A percentile compares a stretch with the other conserved stretches of the same genome.
These are phyloP conservation scores for Globisporangium viniferum DNA, from an alignment of 352 stramenopile species.

Conservation along the genomic window DNA sequence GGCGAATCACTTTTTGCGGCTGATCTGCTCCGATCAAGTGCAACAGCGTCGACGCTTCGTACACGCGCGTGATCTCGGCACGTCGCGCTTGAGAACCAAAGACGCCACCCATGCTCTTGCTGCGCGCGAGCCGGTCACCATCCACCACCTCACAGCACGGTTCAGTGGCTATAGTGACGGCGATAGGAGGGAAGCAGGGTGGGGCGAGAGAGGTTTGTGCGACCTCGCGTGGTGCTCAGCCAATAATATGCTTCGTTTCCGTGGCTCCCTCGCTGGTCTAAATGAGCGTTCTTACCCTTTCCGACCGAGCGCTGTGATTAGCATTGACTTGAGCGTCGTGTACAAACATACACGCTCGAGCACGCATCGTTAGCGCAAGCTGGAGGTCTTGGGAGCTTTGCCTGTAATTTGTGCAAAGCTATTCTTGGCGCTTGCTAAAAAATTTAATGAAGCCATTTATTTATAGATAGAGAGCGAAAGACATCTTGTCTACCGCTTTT, in stretches of 20 bases:
- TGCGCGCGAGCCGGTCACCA: slow-evolving; percentile 6
- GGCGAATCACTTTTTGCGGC: slow-evolving; percentile 40
- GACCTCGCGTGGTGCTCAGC: background rate
- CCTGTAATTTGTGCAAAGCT: background rate
- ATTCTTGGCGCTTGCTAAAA: background rate
- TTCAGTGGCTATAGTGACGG: background rate
- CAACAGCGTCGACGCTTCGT: slow-evolving; percentile 57
- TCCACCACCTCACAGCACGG: slow-evolving; percentile 11
- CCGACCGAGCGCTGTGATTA: background rate
- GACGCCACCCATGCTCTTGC: slow-evolving; percentile 45
- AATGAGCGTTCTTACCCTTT: slow-evolving; percentile 5
- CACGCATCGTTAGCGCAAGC: background rate
- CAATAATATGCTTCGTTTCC: background rate
- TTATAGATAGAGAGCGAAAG: background rate
- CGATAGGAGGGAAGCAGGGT: background rate
- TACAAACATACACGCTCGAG: background rate
- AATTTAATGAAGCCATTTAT: background rate
- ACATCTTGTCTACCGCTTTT: background rate
- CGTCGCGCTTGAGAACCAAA: slow-evolving; percentile 38
- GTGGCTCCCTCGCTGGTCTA: background rate
- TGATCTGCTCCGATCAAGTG: slow-evolving; percentile 56
- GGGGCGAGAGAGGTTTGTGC: background rate
- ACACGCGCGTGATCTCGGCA: slow-evolving; percentile 43
- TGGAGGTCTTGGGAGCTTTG: background rate
- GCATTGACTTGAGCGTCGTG: background rate